Conservation (phyloP, 208 protist species). For the Trypanosoma theileri region DNA sequence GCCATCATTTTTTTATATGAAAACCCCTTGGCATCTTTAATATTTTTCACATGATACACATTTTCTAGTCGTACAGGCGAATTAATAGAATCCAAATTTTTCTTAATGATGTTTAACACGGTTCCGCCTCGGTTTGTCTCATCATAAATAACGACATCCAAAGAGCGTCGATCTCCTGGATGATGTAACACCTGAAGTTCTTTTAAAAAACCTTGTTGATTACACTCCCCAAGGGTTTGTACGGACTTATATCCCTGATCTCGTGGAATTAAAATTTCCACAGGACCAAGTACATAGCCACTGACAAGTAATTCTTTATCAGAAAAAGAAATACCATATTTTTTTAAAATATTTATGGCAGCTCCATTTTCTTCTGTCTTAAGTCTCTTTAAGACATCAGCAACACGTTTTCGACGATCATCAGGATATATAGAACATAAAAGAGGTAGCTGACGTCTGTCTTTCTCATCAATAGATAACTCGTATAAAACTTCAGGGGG, state of each 20-base stretch:
- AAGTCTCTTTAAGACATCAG: constrained; percentile 27
- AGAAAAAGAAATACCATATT: constrained; percentile 44
- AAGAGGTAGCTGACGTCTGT: constrained; percentile 37
- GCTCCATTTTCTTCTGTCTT: constrained; percentile 8
- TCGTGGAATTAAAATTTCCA: constrained; percentile 47
- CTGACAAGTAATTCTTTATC: constrained; percentile 22
- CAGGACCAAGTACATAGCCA: constrained; percentile 39
- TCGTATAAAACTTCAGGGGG: constrained; percentile 49
- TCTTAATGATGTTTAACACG: constrained; percentile 25
- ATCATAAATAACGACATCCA: constrained; percentile 37
- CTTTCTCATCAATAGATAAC: constrained; percentile 30
- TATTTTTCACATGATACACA: constrained; percentile 9
- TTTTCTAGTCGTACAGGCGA: constrained; percentile 7
- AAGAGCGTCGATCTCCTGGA: constrained; percentile 16
- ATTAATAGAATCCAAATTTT: constrained; percentile 39
- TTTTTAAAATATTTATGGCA: constrained; percentile 29
- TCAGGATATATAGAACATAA: constrained; percentile 59
- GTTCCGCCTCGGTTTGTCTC: constrained; percentile 19
- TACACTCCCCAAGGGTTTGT: constrained; percentile 24
- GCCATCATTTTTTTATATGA: constrained; percentile 20
- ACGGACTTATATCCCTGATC: constrained; percentile 27
- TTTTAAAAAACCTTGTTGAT: constrained; percentile 52
- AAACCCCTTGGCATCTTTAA: constrained; percentile 5
- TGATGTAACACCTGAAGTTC: constrained; percentile 28
- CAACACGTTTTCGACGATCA: constrained; percentile 34